Conservation (phyloP, 495 filamentous ascomycete species). For the Apodospora peruviana region DNA sequence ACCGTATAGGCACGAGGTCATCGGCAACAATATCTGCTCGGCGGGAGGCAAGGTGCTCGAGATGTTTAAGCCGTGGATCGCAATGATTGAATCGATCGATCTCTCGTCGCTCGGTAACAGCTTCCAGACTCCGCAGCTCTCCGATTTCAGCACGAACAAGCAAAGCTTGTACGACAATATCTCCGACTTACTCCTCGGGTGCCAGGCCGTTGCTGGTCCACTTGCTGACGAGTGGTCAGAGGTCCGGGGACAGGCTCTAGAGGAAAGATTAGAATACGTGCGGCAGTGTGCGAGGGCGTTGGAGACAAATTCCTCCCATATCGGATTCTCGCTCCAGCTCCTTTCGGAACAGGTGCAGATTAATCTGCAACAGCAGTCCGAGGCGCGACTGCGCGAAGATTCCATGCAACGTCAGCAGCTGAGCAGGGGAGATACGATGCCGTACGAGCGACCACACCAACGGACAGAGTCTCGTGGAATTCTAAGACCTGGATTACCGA, state of each 20-base stretch:
- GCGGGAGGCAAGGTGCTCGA: constrained; percentile 75
- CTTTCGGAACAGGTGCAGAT: constrained; percentile 70
- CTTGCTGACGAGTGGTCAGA: constrained; percentile 94
- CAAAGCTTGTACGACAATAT: constrained; percentile 89
- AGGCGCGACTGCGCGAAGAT: constrained; percentile 34
- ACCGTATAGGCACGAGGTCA: constrained; percentile 58
- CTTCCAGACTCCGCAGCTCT: constrained; percentile 76
- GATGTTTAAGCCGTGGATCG: constrained; percentile 80
- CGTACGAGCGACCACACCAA: constrained; percentile 41
- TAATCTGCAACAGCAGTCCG: constrained; percentile 37
- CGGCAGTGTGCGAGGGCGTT: constrained; percentile 68
- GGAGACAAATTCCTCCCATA: constrained; percentile 79
- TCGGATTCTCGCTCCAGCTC: constrained; percentile 80
- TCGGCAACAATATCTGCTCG: constrained; percentile 69
- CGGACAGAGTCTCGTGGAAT: constrained; percentile 42
- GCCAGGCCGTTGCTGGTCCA: constrained; percentile 82
- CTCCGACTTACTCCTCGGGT: constrained; percentile 79
- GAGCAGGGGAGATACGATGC: constrained; percentile 39
- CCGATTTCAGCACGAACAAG: constrained; percentile 85
- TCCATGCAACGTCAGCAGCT: constrained; percentile 29
- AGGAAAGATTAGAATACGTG: constrained; percentile 76
- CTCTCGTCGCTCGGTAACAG: constrained; percentile 65
- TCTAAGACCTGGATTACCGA: constrained; percentile 29
- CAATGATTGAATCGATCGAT: constrained; percentile 82
- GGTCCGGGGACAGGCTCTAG: constrained; percentile 82